Percentiles rank a stretch among this genome's conserved stretches.
These are phyloP conservation scores for Neonectria hederae DNA, from an alignment of 2,329 filamentous ascomycete genomes.

Conservation along the genomic window DNA sequence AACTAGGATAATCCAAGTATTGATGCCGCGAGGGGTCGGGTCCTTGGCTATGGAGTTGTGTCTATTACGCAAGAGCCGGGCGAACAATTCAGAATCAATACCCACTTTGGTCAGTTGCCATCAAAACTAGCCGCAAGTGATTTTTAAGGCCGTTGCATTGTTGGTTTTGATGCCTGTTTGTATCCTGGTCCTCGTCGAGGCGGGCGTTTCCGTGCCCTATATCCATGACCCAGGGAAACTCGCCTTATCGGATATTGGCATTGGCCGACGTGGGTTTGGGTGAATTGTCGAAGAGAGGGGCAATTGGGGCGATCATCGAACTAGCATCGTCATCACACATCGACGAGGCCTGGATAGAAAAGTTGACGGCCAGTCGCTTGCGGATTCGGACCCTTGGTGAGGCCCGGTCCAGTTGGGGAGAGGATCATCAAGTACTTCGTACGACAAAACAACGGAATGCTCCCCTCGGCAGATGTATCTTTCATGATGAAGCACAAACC, in stretches of 20 bases:
- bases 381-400: slow-evolving; percentile 6
- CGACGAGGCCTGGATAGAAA: not conserved
- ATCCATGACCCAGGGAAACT: slow-evolving; percentile 14
- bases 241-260: slow-evolving; percentile 9
- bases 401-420: not conserved
- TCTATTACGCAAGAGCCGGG: not conserved
- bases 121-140: not conserved
- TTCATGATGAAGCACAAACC: not conserved
- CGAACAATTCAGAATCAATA: not conserved
- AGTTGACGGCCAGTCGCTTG: not conserved
- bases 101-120: not conserved
- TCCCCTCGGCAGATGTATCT: not conserved
- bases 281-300: slow-evolving; percentile 7
- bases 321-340: not conserved
- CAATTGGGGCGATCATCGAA: slow-evolving; percentile 4
- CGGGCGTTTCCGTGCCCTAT: slow-evolving; percentile 26
- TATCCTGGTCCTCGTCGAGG: slow-evolving; percentile 16
- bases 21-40: not conserved
- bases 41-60: slow-evolving; percentile 1
- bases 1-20: slow-evolving; percentile 19
- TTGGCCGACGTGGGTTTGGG: slow-evolving; percentile 10
- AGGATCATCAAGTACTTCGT: slow-evolving; percentile 1
- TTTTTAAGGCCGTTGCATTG: not conserved
- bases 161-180: slow-evolving; percentile 5
- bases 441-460: not conserved